These are phyloP conservation scores for Camellia japonica DNA, from an alignment of 148 eudicot genomes.

Conservation along the genomic window DNA sequence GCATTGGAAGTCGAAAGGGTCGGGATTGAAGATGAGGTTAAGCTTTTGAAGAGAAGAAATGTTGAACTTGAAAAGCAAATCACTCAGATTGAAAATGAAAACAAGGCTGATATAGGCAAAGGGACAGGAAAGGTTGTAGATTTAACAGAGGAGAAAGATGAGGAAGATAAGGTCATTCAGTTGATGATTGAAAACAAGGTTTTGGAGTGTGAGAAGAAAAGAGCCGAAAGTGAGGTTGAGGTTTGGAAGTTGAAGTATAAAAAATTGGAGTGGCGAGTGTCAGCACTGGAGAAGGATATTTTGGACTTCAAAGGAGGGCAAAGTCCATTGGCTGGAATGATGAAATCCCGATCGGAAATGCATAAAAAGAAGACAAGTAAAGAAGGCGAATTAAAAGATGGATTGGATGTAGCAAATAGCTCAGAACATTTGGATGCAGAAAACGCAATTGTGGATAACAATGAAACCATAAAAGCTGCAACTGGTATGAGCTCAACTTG, in stretches of 20 bases:
- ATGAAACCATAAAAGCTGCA: neutral
- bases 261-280: constrained; percentile 41
- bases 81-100: constrained; percentile 1
- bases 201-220: constrained; percentile 53
- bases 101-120: neutral
- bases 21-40: constrained; percentile 32
- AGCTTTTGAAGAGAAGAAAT: constrained; percentile 34
- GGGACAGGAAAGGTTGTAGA: constrained; percentile 9
- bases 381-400: neutral
- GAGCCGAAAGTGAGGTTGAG: constrained; percentile 40
- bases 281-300: constrained; percentile 34
- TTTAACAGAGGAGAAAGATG: constrained; percentile 21
- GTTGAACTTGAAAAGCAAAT: constrained; percentile 20
- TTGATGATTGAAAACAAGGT: constrained; percentile 58
- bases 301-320: constrained; percentile 6
- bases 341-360: neutral
- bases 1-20: constrained; percentile 31
- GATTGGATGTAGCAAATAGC: constrained; percentile 17
- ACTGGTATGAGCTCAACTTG: neutral
- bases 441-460: neutral
- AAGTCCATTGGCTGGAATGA: neutral
- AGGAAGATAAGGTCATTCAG: constrained; percentile 31
- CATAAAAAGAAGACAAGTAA: neutral
- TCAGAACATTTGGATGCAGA: constrained; percentile 2
- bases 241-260: constrained; percentile 44